These are phyloP conservation scores for Penicillium sp. DNA, from an alignment of 2,329 filamentous ascomycete species.

Conservation along the genomic window DNA sequence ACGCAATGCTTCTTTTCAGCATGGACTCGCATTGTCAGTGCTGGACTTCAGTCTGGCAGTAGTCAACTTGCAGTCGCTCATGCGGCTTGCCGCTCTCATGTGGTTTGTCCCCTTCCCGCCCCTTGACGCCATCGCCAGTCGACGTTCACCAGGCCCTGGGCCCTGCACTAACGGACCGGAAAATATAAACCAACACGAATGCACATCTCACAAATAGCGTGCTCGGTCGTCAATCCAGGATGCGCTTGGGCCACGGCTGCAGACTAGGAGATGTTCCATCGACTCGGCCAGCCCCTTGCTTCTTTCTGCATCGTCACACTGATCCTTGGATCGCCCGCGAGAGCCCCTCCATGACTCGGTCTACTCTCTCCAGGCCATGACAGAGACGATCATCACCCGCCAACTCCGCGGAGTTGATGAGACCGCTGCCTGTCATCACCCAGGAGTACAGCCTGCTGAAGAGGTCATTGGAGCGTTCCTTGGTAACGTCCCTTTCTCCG, in stretches of 20 bases:
- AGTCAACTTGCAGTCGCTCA: background rate
- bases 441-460: no score
- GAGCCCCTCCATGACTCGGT: no score
- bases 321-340: constrained; percentile 22
- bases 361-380: no score
- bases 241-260: constrained; percentile 5
- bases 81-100: background rate
- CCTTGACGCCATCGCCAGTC: no score
- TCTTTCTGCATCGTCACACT: constrained; percentile 17
- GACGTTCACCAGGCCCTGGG: no score
- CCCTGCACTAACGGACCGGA: background rate
- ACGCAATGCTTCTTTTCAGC: no score
- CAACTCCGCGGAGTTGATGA: no score
- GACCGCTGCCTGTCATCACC: no score
- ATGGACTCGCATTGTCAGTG: no score
- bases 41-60: no score
- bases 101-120: background rate
- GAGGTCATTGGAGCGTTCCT: background rate
- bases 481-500: background rate
- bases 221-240: constrained; percentile 8
- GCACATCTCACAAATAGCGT: constrained; percentile 10
- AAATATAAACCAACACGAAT: background rate
- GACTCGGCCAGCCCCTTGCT: constrained; percentile 22
- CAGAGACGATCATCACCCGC: no score
- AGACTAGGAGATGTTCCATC: constrained; percentile 12